These are phyloP conservation scores for Alternaria brassicae DNA, from an alignment of 2,329 filamentous ascomycete species.

Conservation along the genomic window DNA sequence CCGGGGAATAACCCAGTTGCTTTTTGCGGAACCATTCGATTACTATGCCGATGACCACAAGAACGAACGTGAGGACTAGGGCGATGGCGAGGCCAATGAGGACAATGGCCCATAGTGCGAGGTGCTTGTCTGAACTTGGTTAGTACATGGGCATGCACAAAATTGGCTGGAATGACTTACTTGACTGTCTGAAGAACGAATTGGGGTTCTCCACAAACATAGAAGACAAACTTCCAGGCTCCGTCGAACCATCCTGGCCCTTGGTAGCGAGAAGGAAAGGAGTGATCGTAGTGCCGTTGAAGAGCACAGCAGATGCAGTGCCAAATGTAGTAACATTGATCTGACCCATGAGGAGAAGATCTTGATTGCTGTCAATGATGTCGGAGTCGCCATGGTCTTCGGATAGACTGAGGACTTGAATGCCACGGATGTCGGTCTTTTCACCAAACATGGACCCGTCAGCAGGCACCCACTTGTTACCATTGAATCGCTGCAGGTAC, in stretches of 20 bases:
- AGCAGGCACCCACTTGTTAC: constrained; percentile 72
- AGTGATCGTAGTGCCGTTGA: constrained; percentile 78
- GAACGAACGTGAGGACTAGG: constrained; percentile 76
- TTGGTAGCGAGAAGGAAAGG: constrained; percentile 83
- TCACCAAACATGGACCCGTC: constrained; percentile 63
- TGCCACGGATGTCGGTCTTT: constrained; percentile 73
- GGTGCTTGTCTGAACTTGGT: constrained; percentile 57
- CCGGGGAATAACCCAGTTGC: constrained; percentile 81
- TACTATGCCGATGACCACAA: constrained; percentile 76
- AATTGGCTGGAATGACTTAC: constrained; percentile 57
- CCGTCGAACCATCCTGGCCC: constrained; percentile 59
- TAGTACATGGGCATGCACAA: constrained; percentile 4
- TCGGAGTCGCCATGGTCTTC: constrained; percentile 69
- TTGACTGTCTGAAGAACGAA: constrained; percentile 71
- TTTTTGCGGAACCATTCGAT: constrained; percentile 78
- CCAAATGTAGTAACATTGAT: constrained; percentile 79
- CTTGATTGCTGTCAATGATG: constrained; percentile 71
- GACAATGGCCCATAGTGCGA: constrained; percentile 79
- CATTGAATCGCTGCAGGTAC: constrained; percentile 85
- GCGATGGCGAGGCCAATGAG: constrained; percentile 82
- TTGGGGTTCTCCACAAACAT: constrained; percentile 81
- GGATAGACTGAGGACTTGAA: constrained; percentile 81
- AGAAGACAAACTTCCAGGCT: constrained; percentile 74
- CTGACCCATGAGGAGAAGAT: constrained; percentile 83
- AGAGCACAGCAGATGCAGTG: constrained; percentile 83